These are phyloP conservation scores for Solanum virginianum DNA, from an alignment of 257 asterid species.

Conservation along the genomic window DNA sequence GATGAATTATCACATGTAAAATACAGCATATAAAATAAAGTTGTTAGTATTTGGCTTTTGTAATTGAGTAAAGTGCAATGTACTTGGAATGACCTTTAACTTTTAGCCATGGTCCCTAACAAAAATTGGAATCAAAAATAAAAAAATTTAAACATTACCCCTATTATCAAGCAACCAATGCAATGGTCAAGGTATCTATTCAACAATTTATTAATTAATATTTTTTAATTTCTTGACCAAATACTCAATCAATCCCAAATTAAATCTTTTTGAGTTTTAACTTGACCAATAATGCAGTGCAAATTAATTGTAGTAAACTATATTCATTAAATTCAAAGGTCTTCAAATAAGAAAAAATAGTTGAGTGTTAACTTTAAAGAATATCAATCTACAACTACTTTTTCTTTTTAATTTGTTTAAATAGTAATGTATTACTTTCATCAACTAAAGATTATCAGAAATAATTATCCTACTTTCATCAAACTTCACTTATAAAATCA, in stretches of 20 bases:
- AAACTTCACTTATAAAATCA: neutral
- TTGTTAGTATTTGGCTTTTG: neutral
- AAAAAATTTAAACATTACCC: neutral
- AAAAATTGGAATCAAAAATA: neutral
- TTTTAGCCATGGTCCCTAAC: neutral
- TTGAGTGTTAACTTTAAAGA: neutral
- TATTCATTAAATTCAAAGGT: neutral
- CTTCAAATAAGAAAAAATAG: neutral
- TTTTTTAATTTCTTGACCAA: neutral
- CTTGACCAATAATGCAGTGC: neutral
- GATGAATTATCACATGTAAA: neutral
- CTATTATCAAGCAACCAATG: neutral
- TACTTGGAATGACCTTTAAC: neutral
- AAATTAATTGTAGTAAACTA: neutral
- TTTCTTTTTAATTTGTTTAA: neutral
- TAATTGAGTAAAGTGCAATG: neutral
- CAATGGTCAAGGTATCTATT: neutral
- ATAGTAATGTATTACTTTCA: neutral
- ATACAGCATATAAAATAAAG: neutral
- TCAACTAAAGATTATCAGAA: neutral
- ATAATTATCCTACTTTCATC: fast-evolving
- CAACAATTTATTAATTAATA: neutral
- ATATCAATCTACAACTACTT: neutral
- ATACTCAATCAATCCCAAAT: neutral
- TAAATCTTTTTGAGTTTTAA: neutral